phyloP scores from a whole-genome alignment of 2,329 filamentous ascomycete genomes.

The Penicillium sclerotigenum region DNA sequence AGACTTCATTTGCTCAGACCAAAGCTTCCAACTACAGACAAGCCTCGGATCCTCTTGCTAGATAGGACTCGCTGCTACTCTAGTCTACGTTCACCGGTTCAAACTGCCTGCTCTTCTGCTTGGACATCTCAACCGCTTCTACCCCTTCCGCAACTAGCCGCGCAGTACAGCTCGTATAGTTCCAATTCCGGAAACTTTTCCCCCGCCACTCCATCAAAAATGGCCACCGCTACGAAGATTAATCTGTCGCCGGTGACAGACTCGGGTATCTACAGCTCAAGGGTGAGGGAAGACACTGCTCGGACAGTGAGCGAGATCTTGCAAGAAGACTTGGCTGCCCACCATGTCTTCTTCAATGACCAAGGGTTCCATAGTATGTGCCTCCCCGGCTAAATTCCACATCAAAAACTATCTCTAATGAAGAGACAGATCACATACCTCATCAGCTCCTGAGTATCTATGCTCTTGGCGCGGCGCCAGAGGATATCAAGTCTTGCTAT shows the following conservation, averaged over 20 bases:
- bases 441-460: conserved; percentile 76
- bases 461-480: conserved; percentile 64
- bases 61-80: neutral
- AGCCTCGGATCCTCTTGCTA: neutral
- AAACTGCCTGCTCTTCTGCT: neutral
- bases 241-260: conserved; percentile 44
- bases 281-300: conserved; percentile 58
- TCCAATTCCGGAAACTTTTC: neutral
- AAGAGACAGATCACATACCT: conserved; percentile 63
- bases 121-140: neutral
- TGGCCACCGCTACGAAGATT: conserved; percentile 50
- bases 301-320: conserved; percentile 64
- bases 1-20: neutral
- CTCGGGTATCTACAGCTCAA: conserved; percentile 47
- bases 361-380: conserved; percentile 64
- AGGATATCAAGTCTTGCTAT: conserved; percentile 62
- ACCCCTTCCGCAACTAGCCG: conserved; percentile 1
- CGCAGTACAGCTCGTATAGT: neutral
- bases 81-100: neutral
- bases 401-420: conserved; percentile 1
- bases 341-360: conserved; percentile 79
- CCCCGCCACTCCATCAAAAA: conserved; percentile 22
- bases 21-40: neutral
- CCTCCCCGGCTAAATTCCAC: neutral
- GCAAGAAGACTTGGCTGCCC: conserved; percentile 67